A percentile compares a stretch with the other conserved stretches of the same genome.
phyloP scores from a whole-genome alignment of 345 rosid genomes.

The Eucalyptus marginata region DNA sequence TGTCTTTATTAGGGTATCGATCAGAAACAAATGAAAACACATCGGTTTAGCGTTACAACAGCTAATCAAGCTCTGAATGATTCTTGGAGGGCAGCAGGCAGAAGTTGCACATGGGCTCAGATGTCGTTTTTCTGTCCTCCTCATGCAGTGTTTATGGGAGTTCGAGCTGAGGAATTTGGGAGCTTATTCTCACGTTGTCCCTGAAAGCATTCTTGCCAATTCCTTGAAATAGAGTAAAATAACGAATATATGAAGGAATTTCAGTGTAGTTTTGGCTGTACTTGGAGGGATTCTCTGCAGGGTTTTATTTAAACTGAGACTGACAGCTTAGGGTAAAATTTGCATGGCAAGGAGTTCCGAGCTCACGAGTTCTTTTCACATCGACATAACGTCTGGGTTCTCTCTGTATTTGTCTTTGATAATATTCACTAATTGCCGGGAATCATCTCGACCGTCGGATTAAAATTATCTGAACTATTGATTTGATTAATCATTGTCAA shows the following conservation, averaged over 20 bases:
- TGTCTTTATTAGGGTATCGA: background rate
- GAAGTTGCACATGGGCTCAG: conserved; percentile 40
- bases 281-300: background rate
- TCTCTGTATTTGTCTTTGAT: background rate
- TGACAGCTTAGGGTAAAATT: conserved; percentile 28
- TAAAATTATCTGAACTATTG: background rate
- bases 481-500: background rate
- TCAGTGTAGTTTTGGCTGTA: background rate
- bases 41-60: background rate
- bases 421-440: background rate
- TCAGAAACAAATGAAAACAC: background rate
- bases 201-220: background rate
- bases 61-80: background rate
- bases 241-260: background rate
- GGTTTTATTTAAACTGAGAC: conserved; percentile 3
- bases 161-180: conserved; percentile 14
- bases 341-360: conserved; percentile 24
- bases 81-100: conserved; percentile 6
- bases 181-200: conserved; percentile 11
- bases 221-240: background rate
- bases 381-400: background rate
- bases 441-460: background rate
- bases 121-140: conserved; percentile 23
- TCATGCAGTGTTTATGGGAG: background rate
- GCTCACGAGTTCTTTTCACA: conserved; percentile 8